Base-by-base conservation (phyloP, 306 rosid species). In the Abrus pulchellus region DNA sequence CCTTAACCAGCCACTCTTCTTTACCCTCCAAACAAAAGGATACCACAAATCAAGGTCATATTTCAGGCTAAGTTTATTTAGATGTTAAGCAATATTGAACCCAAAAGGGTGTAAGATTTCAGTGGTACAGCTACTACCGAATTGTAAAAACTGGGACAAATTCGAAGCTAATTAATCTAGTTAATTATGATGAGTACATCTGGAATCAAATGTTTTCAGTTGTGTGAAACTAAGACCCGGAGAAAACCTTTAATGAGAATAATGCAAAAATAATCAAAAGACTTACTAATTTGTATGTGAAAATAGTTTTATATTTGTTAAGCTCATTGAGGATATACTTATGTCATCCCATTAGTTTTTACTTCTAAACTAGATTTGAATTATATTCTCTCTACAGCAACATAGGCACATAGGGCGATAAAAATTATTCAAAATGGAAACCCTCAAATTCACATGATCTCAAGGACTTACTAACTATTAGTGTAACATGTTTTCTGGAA, bases 1-100 rank as follows among this genome's bases (percentile, higher is more conserved):
- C 49, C 32, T 53, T 52, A 12, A 71, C 28, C 6, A 60, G 34
- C 2, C 11, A 56, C 59, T 60, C 52, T 69, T 70, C 53, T 36
- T 11, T 61, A 2, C 9, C 64, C 55, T 44, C 32, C 34, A 9
- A 30, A 43, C 36, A 72, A 20, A 80, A 63, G 49, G 36, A 41
- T 41, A 9, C 52, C 71, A 65, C 41, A 65, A 64, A 65, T 65
- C 50, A 72, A 41, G 28, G 41, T 20, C 74, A 52, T 3, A 9
- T 53, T 13, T 12, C 62, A 14, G 29, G 38, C 29, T 27, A 65
- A 53, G 38, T 57, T 80, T 33, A 14, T 36, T 38, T 48, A 20
- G 13, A 49, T 57, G 53, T 41, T 27, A 68, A 49, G 62, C 49
- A 75, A 48, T 61, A 61, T 8, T n/a, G 60, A 27, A 9, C 14